Base-by-base conservation (phyloP, 2,329 filamentous ascomycete species). In the Aspergillus quadrilineatus region DNA sequence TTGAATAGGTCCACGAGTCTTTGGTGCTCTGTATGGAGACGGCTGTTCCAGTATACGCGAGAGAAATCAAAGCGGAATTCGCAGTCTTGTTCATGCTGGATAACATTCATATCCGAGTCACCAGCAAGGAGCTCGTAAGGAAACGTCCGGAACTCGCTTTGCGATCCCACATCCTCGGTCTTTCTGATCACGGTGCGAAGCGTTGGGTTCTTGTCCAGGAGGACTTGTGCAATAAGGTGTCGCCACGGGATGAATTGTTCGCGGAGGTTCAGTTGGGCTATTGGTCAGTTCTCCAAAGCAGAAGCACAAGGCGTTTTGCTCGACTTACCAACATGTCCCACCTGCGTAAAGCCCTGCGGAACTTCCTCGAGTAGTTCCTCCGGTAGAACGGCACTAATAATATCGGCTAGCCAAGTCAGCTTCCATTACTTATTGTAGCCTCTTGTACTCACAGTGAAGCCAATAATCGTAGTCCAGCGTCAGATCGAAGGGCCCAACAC, bases 1-100 rank as follows among this genome's bases (percentile, higher is more conserved):
- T 85, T 78, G 78, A 97, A 97, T 53, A 87, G 76, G 51, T 82
- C 78, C 57, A 93, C 85, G 14, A 97, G 79, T 3, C 94, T 83
- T 62, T 88, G 85, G 75, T 99, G 94, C 75, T 99, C 94, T 0
- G 86, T 89, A 67, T 95, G 88, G 12, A 99, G 84, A 64, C 93
- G 87, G 67, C 87, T 92, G 76, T 99, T 99, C 93, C 93, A 99
- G 80, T 99, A 99, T 4, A 99, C 94, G 65, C 95, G 95, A 60
- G 89, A 85, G 73, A 96, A 99, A 78, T 99, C 90, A 73, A 99
- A 97, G 55, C 82, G 81, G 77, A 96, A 99, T n/a, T 82, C 79
- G 77, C 94, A 97, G 59, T 86, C 84, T 66, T 89, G 88, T 75
- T 97, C 92, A 62, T 84, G 85, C 51, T 94, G 83, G 60, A 89